A percentile compares a stretch with the other conserved stretches of the same genome.
phyloP scores from a whole-genome alignment of 2,329 filamentous ascomycete genomes.

The Pyricularia pennisetigena region DNA sequence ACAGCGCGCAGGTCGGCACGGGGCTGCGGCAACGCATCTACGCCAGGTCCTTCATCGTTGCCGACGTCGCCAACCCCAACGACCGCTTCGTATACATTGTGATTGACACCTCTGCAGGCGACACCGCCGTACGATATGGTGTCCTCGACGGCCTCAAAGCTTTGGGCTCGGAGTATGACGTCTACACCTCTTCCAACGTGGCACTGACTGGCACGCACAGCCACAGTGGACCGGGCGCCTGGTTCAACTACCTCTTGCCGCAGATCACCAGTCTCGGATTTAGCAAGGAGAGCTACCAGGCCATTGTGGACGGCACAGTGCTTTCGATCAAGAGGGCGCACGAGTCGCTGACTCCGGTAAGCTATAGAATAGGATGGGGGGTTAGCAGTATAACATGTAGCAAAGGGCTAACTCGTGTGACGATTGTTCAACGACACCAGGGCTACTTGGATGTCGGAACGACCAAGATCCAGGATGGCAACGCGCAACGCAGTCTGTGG shows the following conservation, averaged over 20 bases:
- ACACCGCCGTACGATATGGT: slow-evolving; percentile 81
- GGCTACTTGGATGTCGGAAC: slow-evolving; percentile 64
- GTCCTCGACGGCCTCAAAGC: slow-evolving; percentile 64
- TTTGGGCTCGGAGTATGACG: slow-evolving; percentile 61
- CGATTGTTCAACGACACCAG: slow-evolving; percentile 15
- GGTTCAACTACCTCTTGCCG: slow-evolving; percentile 88
- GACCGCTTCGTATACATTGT: slow-evolving; percentile 82
- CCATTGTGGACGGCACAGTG: slow-evolving; percentile 79
- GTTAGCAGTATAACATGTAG: not conserved
- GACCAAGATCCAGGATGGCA: slow-evolving; percentile 62
- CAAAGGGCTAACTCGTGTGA: slow-evolving; percentile 9
- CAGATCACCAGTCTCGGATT: slow-evolving; percentile 87
- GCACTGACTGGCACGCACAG: slow-evolving; percentile 90
- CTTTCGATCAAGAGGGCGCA: slow-evolving; percentile 78
- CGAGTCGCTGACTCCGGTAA: slow-evolving; percentile 48
- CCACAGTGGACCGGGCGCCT: slow-evolving; percentile 83
- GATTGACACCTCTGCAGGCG: slow-evolving; percentile 77
- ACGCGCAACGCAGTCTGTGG: slow-evolving; percentile 82
- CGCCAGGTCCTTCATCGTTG: slow-evolving; percentile 83
- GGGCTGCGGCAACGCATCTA: slow-evolving; percentile 83
- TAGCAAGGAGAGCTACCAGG: slow-evolving; percentile 74
- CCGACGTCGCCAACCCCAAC: slow-evolving; percentile 50
- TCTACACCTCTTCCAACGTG: slow-evolving; percentile 72
- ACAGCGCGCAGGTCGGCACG: slow-evolving; percentile 69
- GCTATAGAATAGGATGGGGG: slow-evolving; percentile 9